phyloP scores from a whole-genome alignment of 345 rosid genomes.

The Pugionium dolabratum region DNA sequence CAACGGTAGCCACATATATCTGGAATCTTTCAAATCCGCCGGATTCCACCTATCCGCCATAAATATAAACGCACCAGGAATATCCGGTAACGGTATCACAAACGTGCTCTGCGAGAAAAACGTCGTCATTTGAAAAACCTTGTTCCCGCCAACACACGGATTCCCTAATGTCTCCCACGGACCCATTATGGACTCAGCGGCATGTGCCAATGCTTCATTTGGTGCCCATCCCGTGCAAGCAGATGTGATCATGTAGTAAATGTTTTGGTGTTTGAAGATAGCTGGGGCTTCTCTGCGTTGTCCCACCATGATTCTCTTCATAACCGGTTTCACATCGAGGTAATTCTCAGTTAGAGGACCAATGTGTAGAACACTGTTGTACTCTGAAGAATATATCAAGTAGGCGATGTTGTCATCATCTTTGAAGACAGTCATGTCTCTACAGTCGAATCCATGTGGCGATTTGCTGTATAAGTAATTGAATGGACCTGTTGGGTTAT shows the following conservation, averaged over 20 bases:
- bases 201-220: slow-evolving; percentile 83
- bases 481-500: slow-evolving; percentile 84
- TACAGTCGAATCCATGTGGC: slow-evolving; percentile 83
- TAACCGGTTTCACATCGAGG: slow-evolving; percentile 54
- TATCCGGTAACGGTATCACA: slow-evolving; percentile 68
- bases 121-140: slow-evolving; percentile 60
- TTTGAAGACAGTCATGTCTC: slow-evolving; percentile 94
- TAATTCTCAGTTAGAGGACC: slow-evolving; percentile 74
- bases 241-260: slow-evolving; percentile 93
- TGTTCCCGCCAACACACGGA: slow-evolving; percentile 86
- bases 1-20: slow-evolving; percentile 86
- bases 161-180: slow-evolving; percentile 94
- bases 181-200: slow-evolving; percentile 87
- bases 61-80: slow-evolving; percentile 72
- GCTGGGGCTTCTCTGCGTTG: slow-evolving; percentile 93
- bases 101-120: slow-evolving; percentile 83
- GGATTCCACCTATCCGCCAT: slow-evolving; percentile 98
- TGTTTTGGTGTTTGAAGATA: slow-evolving; percentile 68
- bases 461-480: slow-evolving; percentile 64
- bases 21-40: slow-evolving; percentile 75
- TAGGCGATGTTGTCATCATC: slow-evolving; percentile 79
- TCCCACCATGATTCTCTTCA: slow-evolving; percentile 69
- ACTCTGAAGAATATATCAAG: slow-evolving; percentile 78
- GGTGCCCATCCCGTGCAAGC: slow-evolving; percentile 99
- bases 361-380: slow-evolving; percentile 85